Percentiles rank a stretch among this genome's conserved stretches.
Conservation (phyloP, 129 eudicot species). For the Saposhnikovia divaricata region DNA sequence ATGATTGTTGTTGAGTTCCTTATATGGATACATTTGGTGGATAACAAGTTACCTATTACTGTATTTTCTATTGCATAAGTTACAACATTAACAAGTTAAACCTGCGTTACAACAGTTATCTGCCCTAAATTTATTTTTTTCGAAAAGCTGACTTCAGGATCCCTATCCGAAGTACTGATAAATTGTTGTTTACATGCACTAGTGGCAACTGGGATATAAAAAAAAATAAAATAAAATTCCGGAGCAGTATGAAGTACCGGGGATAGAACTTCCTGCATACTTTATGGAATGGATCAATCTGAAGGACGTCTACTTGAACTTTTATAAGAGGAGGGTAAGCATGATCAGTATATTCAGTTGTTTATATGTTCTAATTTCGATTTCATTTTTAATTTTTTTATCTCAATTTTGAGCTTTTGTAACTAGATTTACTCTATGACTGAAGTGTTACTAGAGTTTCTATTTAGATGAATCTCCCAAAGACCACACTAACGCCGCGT, state of each 20-base stretch:
- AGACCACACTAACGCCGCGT: too few species aligned
- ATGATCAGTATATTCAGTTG: conserved; percentile 37
- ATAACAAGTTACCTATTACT: background rate
- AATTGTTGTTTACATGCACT: conserved; percentile 14
- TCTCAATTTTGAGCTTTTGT: too few species aligned
- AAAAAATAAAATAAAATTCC: conserved; percentile 89
- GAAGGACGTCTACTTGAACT: conserved; percentile 79
- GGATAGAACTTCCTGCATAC: conserved; percentile 65
- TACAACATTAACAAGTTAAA: background rate
- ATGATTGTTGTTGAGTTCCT: background rate
- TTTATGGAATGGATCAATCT: conserved; percentile 97
- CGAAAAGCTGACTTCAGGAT: background rate
- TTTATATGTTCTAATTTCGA: background rate
- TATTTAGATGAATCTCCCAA: too few species aligned
- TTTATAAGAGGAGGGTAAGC: conserved; percentile 81
- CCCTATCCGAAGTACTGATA: conserved; percentile 8
- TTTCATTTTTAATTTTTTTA: too few species aligned
- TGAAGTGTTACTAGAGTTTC: too few species aligned
- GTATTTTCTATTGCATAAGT: background rate
- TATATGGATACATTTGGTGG: too few species aligned
- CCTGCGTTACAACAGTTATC: background rate
- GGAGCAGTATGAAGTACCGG: conserved; percentile 58
- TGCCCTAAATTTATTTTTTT: too few species aligned
- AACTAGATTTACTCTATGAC: too few species aligned
- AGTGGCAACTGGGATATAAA: conserved; percentile 98